Conservation (phyloP, 2,329 filamentous ascomycete genomes). For the Chaetomium olivaceum region DNA sequence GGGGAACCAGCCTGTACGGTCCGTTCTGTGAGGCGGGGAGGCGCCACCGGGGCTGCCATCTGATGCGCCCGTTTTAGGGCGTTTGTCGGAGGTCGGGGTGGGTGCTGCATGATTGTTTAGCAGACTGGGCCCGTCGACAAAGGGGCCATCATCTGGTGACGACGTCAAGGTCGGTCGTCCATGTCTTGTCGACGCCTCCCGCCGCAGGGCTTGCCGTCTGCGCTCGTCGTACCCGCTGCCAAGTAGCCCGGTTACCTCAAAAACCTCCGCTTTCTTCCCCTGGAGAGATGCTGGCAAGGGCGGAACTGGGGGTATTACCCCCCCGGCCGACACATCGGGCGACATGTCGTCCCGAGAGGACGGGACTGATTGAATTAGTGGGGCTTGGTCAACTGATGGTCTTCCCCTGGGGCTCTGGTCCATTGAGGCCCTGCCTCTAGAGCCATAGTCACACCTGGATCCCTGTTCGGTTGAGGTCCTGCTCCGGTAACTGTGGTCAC, state of each 20-base stretch:
- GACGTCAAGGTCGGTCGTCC: slow-evolving; percentile 17
- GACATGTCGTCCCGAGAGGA: slow-evolving; percentile 2
- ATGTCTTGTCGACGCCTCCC: slow-evolving; percentile 23
- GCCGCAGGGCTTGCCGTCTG: slow-evolving; percentile 39
- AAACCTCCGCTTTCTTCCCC: slow-evolving; percentile 46
- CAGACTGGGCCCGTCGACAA: slow-evolving; percentile 59
- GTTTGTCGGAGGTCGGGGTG: background rate
- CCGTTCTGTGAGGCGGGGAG: slow-evolving; percentile 19
- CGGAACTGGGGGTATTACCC: slow-evolving; percentile 12
- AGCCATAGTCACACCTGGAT: background rate
- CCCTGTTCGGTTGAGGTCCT: slow-evolving; percentile 33
- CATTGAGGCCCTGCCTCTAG: slow-evolving; percentile 26
- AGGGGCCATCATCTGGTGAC: slow-evolving; percentile 43
- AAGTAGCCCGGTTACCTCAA: slow-evolving; percentile 54
- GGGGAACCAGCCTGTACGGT: slow-evolving; percentile 42
- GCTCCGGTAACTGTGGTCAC: background rate
- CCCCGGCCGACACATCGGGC: background rate
- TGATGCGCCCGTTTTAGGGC: slow-evolving; percentile 18
- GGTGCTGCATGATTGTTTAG: slow-evolving; percentile 46
- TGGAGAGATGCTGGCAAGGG: slow-evolving; percentile 32
- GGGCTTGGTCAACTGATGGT: slow-evolving; percentile 34
- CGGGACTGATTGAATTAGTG: slow-evolving; percentile 25
- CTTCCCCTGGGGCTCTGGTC: slow-evolving; percentile 25
- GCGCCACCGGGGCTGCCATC: slow-evolving; percentile 32
- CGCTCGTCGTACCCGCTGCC: slow-evolving; percentile 52